Evolutionary conservation across 2,329 filamentous ascomycete species (phyloP), one percentile per base, ranked within the genome.

Genomic region (Aureobasidium sp.): DNA sequence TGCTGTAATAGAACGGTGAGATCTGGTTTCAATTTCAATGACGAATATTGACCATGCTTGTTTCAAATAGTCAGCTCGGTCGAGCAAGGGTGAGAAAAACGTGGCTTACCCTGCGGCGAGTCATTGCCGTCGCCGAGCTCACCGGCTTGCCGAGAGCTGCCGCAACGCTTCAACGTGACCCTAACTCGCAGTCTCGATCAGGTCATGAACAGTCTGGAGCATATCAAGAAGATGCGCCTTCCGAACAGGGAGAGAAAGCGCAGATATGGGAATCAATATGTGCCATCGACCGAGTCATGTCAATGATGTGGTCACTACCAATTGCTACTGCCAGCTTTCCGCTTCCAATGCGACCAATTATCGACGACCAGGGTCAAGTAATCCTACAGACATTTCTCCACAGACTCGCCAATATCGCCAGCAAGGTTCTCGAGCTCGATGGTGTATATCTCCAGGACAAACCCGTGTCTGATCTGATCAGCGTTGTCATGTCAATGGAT

Each of bases 51-150:
- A 58, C 18, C 54, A 43, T 40, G 10, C 27, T 15, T 8, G 10
- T 15, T 10, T 43, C 48, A 33, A 56, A 36, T 50, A 79, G 75
- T 36, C 73, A 75, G 65, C 70, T 78, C 23, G 73, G 75, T 11
- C 73, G 72, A 31, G 77, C 77, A 3, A 76, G 75, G 38, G 71
- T 80, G 25, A 72, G 75, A 51, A 76, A 75, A 31, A 70, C 74
- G 29, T 81, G 78, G 78, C 68, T 80, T 27, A 71, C 70, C 27
- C 63, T 80, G 25, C 78, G 79, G n/a, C 74, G 78, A 47, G 69
- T 75, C 25, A 75, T 79, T 31, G 75, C 78, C 4, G 69, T 80
- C 29, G 77, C 78, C 50, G 78, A 81, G 68, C 67, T 81, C 2
- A 77, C 79, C 53, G 79, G 78, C 3, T 67, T 81, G 6, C 77